Evolutionary conservation across 768 basidiomycete genomes (phyloP).

Genomic region (Mycena maculata): DNA sequence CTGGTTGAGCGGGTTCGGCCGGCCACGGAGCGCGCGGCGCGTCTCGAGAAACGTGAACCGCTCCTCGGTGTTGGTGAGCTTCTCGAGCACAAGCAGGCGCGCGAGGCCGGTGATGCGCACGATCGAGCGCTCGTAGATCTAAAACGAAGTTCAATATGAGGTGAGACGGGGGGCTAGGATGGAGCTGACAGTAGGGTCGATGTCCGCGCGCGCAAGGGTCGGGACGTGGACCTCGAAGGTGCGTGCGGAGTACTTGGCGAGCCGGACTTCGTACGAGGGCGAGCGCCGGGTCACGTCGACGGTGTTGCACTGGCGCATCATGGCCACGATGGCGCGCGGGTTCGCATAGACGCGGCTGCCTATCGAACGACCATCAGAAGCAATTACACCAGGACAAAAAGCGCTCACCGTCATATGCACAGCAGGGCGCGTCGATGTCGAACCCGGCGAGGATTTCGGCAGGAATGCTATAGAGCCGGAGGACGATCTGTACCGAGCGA

Average conservation of each 20-base stretch:
- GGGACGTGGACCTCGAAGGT: conserved; percentile 69
- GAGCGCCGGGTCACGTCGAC: conserved; percentile 69
- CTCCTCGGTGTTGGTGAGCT: conserved; percentile 54
- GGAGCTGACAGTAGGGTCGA: conserved; percentile 66
- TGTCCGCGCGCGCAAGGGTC: conserved; percentile 56
- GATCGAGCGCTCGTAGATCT: conserved; percentile 71
- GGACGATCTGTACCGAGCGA: conserved; percentile 70
- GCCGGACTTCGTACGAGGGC: conserved; percentile 70
- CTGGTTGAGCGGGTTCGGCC: conserved; percentile 47
- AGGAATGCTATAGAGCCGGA: conserved; percentile 65
- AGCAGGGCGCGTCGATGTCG: conserved; percentile 73
- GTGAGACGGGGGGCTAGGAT: background rate
- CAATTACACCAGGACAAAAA: background rate
- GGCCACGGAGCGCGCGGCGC: conserved; percentile 61
- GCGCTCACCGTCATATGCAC: conserved; percentile 58
- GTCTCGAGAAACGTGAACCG: conserved; percentile 58
- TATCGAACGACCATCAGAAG: conserved; percentile 31
- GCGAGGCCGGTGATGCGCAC: conserved; percentile 66
- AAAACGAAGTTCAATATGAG: conserved; percentile 34
- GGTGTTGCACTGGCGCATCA: conserved; percentile 73
- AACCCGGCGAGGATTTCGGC: conserved; percentile 75
- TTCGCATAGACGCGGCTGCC: conserved; percentile 66
- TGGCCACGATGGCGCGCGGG: conserved; percentile 66
- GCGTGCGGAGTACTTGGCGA: conserved; percentile 66
- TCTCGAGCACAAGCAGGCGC: conserved; percentile 70